phyloP scores from a whole-genome alignment of 1,284 basidiomycete genomes.

The Cryptococcus deneoformans region DNA sequence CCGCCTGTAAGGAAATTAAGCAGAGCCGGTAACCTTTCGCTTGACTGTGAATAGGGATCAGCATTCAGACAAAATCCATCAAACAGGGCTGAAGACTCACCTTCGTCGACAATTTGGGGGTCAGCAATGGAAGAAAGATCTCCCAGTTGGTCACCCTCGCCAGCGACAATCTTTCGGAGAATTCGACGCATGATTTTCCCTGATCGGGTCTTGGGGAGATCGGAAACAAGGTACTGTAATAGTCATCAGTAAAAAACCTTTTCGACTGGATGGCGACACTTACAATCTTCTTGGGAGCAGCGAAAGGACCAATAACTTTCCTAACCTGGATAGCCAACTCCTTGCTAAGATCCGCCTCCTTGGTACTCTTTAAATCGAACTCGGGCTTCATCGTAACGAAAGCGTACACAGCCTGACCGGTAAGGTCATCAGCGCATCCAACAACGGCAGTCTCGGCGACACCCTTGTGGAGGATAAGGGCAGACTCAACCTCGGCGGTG shows the following conservation, averaged over 20 bases:
- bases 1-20: too few relatives aligned
- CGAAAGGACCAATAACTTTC: constrained; percentile 94
- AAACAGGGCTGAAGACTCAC: constrained; percentile 62
- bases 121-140: constrained; percentile 90
- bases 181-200: constrained; percentile 96
- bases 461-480: constrained; percentile 88
- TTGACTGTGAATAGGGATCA: constrained; percentile 21
- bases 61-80: background rate
- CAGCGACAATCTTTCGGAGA: constrained; percentile 90
- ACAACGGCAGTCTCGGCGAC: constrained; percentile 97
- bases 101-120: constrained; percentile 73
- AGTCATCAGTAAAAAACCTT: background rate
- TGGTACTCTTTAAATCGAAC: constrained; percentile 67
- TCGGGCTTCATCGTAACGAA: constrained; percentile 69
- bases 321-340: constrained; percentile 93
- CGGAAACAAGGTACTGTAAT: constrained; percentile 63
- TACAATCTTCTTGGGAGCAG: constrained; percentile 83
- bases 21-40: constrained; percentile 10
- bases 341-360: constrained; percentile 72
- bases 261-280: constrained; percentile 8
- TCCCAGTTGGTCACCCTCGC: constrained; percentile 88
- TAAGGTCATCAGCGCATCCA: constrained; percentile 82
- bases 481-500: constrained; percentile 97
- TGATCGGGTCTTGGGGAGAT: constrained; percentile 95
- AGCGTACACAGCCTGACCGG: constrained; percentile 69